Base-by-base conservation (phyloP, 1,284 basidiomycete species). In the Agroathelia rolfsii region DNA sequence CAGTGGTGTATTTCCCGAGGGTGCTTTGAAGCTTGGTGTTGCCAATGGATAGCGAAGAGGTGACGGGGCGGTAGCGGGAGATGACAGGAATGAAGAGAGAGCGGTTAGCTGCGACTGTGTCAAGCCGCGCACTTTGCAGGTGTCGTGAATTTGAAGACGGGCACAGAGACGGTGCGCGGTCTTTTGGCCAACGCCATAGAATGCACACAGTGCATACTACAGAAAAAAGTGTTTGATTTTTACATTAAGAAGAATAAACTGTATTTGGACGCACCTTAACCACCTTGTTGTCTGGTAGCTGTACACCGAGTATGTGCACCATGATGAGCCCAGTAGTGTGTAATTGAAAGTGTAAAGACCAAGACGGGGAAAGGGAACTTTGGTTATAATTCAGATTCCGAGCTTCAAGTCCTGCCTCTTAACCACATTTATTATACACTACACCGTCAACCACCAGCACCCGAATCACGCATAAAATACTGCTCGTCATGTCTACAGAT, bases 81-180 rank as follows among this genome's bases (percentile, higher is more conserved):
- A 86, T 1, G 87, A 89, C 9, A 94, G 75, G 57, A 90, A 89
- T 8, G 90, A 85, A 7, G 87, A 80, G 11, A 94, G 69, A 22
- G 77, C 68, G 10, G 85, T 92, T 36, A 89, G 65, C 65, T 94
- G 89, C 17, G 70, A 62, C 16, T 86, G 76, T 8, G 81, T 76
- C 16, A 94, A 64, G 48, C 85, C 72, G 32, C 69, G 69, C 39
- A 94, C 72, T 53, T 74, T 77, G 56, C 81, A 78, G 35, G 67
- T 67, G 62, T 83, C 74, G 57, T 94, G 88, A 38, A 94, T 78
- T 49, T 83, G 81, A 27, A 92, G 71, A 37, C 90, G 83, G 3
- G 90, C 87, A 55, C 90, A 93, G 20, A 94, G 67, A 18, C 79
- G 78, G 35, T 72, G 67, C 7, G 89, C 74, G 6, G 76, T 84